Conservation (phyloP, 1,284 basidiomycete genomes). For the Ganoderma leucocontextum region DNA sequence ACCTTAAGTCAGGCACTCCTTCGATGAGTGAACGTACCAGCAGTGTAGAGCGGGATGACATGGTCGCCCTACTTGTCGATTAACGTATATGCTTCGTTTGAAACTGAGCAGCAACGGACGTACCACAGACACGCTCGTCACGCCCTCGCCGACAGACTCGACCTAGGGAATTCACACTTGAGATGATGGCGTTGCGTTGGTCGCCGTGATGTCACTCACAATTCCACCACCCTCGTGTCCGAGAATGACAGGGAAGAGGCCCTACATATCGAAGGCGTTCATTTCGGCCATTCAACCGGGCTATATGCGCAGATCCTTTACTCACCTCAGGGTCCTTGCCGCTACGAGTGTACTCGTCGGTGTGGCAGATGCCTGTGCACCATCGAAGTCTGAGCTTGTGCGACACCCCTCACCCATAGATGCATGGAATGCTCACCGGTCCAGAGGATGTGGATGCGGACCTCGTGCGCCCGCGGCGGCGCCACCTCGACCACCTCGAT, state of each 20-base stretch:
- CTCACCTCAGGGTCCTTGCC: conserved; percentile 92
- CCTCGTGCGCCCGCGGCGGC: conserved; percentile 91
- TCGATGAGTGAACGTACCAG: conserved; percentile 57
- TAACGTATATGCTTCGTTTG: too few species aligned
- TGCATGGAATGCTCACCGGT: conserved; percentile 65
- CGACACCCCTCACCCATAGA: background rate
- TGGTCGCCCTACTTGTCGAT: conserved; percentile 75
- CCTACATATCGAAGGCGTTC: conserved; percentile 52
- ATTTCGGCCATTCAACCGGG: conserved; percentile 27
- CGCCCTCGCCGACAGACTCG: conserved; percentile 94
- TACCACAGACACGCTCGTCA: conserved; percentile 83
- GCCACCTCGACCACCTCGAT: conserved; percentile 95
- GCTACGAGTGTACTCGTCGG: conserved; percentile 96
- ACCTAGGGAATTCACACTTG: conserved; percentile 59
- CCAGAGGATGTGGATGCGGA: conserved; percentile 91
- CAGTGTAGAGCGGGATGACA: conserved; percentile 94
- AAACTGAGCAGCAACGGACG: conserved; percentile 21
- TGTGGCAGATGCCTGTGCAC: conserved; percentile 91
- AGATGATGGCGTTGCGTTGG: conserved; percentile 5
- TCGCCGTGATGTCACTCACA: conserved; percentile 51
- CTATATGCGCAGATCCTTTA: conserved; percentile 19
- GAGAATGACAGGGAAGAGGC: conserved; percentile 94
- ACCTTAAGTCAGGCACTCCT: conserved; percentile 9
- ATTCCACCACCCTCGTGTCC: conserved; percentile 92
- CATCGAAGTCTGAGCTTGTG: background rate